These are phyloP conservation scores for Aureobasidium mangrovei DNA, from an alignment of 2,329 filamentous ascomycete species.

Conservation along the genomic window DNA sequence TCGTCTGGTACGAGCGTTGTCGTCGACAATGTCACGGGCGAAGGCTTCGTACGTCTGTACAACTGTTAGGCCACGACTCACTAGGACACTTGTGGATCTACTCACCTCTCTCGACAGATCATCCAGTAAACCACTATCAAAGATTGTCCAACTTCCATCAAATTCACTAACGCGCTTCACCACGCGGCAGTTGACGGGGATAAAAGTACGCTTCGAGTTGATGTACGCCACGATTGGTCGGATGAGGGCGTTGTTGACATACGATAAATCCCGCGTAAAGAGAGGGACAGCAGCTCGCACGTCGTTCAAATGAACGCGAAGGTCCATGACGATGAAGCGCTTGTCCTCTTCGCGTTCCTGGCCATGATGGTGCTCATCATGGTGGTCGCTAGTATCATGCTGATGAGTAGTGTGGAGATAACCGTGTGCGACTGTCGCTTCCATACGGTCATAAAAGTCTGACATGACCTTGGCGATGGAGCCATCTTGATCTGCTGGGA, in stretches of 20 bases:
- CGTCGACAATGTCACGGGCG: slow-evolving; percentile 80
- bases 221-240: slow-evolving; percentile 97
- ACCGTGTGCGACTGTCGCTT: slow-evolving; percentile 79
- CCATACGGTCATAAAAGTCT: slow-evolving; percentile 94
- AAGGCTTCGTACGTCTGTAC: slow-evolving; percentile 79
- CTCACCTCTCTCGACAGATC: slow-evolving; percentile 75
- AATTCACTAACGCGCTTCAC: slow-evolving; percentile 86
- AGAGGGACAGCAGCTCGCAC: slow-evolving; percentile 87
- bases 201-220: slow-evolving; percentile 89
- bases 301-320: slow-evolving; percentile 91
- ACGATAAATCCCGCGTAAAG: slow-evolving; percentile 85
- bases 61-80: slow-evolving; percentile 3
- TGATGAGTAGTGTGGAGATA: slow-evolving; percentile 35
- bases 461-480: slow-evolving; percentile 88
- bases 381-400: slow-evolving; percentile 21
- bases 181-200: slow-evolving; percentile 88
- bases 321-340: slow-evolving; percentile 83
- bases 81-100: slow-evolving; percentile 4
- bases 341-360: slow-evolving; percentile 46
- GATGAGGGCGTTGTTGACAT: slow-evolving; percentile 91
- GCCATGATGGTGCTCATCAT: slow-evolving; percentile 13
- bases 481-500: slow-evolving; percentile 79
- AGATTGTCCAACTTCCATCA: slow-evolving; percentile 90
- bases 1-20: slow-evolving; percentile 74
- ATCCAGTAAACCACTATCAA: slow-evolving; percentile 87